A percentile compares a stretch with the other conserved stretches of the same genome.
phyloP scores from a whole-genome alignment of 805 yeast genomes.

The Candida insectorum region DNA sequence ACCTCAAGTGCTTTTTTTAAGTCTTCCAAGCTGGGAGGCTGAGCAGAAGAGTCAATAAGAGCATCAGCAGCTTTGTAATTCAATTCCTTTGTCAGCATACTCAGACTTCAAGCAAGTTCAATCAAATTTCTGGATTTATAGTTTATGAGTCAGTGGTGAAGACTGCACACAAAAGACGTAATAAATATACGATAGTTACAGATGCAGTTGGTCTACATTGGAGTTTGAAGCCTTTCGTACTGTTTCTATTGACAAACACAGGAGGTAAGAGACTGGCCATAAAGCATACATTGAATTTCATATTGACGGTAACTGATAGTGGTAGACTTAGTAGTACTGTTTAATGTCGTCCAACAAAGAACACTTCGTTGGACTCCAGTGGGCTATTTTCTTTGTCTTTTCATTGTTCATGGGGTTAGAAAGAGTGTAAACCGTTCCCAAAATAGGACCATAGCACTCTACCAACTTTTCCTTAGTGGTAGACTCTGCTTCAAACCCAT shows the following conservation, averaged over 20 bases:
- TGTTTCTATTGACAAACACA: no score
- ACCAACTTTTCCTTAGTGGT: neutral
- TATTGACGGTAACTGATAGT: conserved; percentile 4
- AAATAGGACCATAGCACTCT: neutral
- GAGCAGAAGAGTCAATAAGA: no score
- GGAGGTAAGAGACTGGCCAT: no score
- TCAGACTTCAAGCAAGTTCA: conserved; percentile 3
- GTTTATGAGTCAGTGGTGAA: conserved; percentile 6
- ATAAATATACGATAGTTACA: no score
- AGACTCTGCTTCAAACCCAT: neutral
- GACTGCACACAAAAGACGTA: no score
- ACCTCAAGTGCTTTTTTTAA: no score
- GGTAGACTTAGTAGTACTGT: conserved; percentile 7
- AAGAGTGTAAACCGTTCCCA: conserved; percentile 1
- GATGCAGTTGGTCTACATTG: no score
- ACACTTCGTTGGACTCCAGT: conserved; percentile 2
- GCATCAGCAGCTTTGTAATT: no score
- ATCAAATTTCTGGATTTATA: conserved; percentile 2
- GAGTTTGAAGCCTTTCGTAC: no score
- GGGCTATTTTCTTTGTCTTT: conserved; percentile 3
- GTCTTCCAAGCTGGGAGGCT: no score
- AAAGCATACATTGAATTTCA: no score
- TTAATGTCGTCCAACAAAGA: conserved; percentile 5
- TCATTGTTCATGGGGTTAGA: conserved; percentile 1
- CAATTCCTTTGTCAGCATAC: no score